Evolutionary conservation across 2,329 filamentous ascomycete genomes (phyloP), one percentile per base, ranked within the genome.

Genomic region (Stylonectria norvegica): DNA sequence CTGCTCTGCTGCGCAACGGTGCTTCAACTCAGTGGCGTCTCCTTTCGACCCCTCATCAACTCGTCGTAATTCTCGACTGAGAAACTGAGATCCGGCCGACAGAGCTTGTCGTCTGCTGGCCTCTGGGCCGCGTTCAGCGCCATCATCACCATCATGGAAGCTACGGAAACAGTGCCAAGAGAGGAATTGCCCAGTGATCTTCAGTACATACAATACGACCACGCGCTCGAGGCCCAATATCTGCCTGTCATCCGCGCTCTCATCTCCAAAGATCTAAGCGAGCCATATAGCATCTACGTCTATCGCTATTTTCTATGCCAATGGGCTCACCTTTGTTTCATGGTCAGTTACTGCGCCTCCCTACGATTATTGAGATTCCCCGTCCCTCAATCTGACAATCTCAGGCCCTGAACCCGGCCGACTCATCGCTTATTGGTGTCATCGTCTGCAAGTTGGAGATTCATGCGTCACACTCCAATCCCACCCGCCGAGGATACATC

Each of bases 251-350:
- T 98, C 65, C 83, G 91, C 40, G 83, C 90, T 42, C 71, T 98
- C 60, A 98, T 98, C 58, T 93, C 90, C 31, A 95, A 91, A 58
- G 93, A 97, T 62, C 76, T 98, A 35, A 97, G 91, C 54, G 93
- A 98, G 65, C 93, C 93, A 2, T 98, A 98, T 65, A 97, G 91
- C 68, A 97, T 98, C 62, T 98, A 98, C 70, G 93, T 98, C 43
- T 98, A 97, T 66, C 83, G 93, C 20, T 98, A 98, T 65, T 98
- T 98, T 58, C 72, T 98, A 14, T 95, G 94, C 61, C 89, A 97
- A 76, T 98, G 93, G 93, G 86, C 87, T 5, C 85, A 97, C 60
- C 71, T 98, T n/a, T 98, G 93, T 67, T 97, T 89, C 67, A 87
- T 97, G 82, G 89, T 91, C 22, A 45, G 57, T 48, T 12, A 14